Percentiles rank a stretch among this genome's conserved stretches.
Evolutionary conservation across 1,284 basidiomycete species (phyloP).

Genomic region (Rugiboletus extremiorientalis): DNA sequence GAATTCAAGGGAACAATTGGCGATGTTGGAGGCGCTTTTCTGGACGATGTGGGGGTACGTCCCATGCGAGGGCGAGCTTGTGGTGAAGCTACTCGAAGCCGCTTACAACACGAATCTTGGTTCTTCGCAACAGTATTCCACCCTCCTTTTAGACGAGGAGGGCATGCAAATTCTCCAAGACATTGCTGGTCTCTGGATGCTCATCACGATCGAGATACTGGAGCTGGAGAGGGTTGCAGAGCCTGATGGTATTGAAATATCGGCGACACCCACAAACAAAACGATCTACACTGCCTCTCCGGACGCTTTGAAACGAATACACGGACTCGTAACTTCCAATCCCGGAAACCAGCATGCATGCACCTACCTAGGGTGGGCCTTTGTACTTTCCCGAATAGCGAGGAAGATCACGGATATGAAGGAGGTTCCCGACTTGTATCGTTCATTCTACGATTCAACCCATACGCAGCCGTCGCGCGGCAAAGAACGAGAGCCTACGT

Average conservation of each 20-base stretch:
- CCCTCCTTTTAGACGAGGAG: conserved; percentile 74
- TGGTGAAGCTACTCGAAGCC: conserved; percentile 61
- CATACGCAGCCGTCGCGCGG: conserved; percentile 44
- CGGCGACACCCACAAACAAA: conserved; percentile 44
- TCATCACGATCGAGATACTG: conserved; percentile 78
- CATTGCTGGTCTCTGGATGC: conserved; percentile 69
- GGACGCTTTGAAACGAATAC: conserved; percentile 54
- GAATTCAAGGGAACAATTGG: conserved; percentile 75
- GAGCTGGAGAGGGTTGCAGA: conserved; percentile 77
- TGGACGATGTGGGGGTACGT: conserved; percentile 83
- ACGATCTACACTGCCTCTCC: conserved; percentile 60
- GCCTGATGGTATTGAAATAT: conserved; percentile 50
- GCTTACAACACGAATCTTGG: conserved; percentile 71
- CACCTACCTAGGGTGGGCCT: conserved; percentile 77
- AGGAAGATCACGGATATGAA: conserved; percentile 43
- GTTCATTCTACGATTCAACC: conserved; percentile 56
- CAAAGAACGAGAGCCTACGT: conserved; percentile 54
- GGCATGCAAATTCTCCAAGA: conserved; percentile 65
- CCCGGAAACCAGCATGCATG: conserved; percentile 62
- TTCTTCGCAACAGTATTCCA: conserved; percentile 61
- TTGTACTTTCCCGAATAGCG: conserved; percentile 65
- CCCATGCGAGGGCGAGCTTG: conserved; percentile 60
- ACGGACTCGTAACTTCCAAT: conserved; percentile 60
- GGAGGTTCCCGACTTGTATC: conserved; percentile 53
- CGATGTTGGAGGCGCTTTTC: conserved; percentile 80